These are phyloP conservation scores for Evansstolkia leycettana DNA, from an alignment of 495 filamentous ascomycete species.

Conservation along the genomic window DNA sequence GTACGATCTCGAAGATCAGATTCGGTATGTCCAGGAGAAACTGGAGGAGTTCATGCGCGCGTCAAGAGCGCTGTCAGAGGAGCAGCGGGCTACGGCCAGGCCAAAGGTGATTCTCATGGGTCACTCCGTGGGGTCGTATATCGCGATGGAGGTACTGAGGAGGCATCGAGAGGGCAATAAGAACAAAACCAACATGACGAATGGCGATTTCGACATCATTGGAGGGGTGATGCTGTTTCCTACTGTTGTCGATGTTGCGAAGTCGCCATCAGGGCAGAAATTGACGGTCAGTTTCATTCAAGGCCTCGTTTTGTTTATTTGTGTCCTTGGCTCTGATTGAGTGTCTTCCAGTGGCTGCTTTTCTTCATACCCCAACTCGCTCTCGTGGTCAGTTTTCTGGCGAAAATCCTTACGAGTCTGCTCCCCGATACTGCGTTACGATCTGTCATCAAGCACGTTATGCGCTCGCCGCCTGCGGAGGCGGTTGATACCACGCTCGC, in stretches of 20 bases:
- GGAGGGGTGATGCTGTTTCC: constrained; percentile 65
- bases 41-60: constrained; percentile 10
- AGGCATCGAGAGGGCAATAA: constrained; percentile 27
- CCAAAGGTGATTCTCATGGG: constrained; percentile 62
- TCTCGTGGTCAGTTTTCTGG: constrained; percentile 37
- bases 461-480: constrained; percentile 39
- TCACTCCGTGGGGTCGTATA: constrained; percentile 72
- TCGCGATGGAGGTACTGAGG: constrained; percentile 59
- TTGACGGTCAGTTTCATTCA: constrained; percentile 30
- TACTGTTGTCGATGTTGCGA: constrained; percentile 62
- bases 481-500: constrained; percentile 46
- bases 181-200: not conserved
- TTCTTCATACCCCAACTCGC: constrained; percentile 43
- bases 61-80: not conserved
- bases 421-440: constrained; percentile 31
- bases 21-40: constrained; percentile 29
- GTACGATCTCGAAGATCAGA: constrained; percentile 49
- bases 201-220: constrained; percentile 31
- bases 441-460: constrained; percentile 30
- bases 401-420: constrained; percentile 30
- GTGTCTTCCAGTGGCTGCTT: constrained; percentile 21
- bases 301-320: not conserved
- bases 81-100: constrained; percentile 1
- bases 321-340: not conserved
- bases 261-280: constrained; percentile 48